phyloP scores from a whole-genome alignment of 2,329 filamentous ascomycete genomes.

The Mycogone perniciosa region DNA sequence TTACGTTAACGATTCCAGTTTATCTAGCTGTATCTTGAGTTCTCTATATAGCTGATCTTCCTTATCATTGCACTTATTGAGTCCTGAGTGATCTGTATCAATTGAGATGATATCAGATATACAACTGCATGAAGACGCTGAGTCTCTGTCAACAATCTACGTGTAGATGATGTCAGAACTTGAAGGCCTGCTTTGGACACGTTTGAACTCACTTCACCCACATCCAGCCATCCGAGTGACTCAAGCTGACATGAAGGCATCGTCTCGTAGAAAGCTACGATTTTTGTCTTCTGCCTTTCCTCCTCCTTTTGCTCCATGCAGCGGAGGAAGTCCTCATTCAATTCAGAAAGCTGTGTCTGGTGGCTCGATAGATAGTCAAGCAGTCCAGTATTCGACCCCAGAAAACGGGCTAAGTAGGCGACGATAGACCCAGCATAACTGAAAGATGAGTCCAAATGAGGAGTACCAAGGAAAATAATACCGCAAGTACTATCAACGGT shows the following conservation, averaged over 20 bases:
- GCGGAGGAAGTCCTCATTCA: neutral
- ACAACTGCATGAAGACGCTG: neutral
- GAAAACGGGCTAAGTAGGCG: conserved; percentile 10
- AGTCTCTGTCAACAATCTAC: conserved; percentile 13
- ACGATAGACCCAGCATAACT: conserved; percentile 6
- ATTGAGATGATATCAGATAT: neutral
- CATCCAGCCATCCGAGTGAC: conserved; percentile 2
- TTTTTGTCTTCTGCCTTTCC: neutral
- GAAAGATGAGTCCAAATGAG: conserved; percentile 12
- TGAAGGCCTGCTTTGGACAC: no score
- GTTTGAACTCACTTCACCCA: conserved; percentile 12
- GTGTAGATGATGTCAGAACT: neutral
- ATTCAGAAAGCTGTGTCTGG: conserved; percentile 3
- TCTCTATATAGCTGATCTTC: conserved; percentile 9
- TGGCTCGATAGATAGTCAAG: conserved; percentile 8
- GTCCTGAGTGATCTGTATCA: conserved; percentile 16
- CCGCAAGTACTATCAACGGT: conserved; percentile 13
- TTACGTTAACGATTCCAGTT: neutral
- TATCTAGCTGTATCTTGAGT: neutral
- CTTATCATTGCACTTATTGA: conserved; percentile 14
- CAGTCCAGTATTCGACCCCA: conserved; percentile 13
- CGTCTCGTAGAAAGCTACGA: conserved; percentile 15
- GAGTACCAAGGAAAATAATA: conserved; percentile 17
- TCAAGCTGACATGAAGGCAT: conserved; percentile 14
- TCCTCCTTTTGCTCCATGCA: neutral